These are phyloP conservation scores for Veloboletus limbatus DNA, from an alignment of 1,284 basidiomycete species.

Conservation along the genomic window DNA sequence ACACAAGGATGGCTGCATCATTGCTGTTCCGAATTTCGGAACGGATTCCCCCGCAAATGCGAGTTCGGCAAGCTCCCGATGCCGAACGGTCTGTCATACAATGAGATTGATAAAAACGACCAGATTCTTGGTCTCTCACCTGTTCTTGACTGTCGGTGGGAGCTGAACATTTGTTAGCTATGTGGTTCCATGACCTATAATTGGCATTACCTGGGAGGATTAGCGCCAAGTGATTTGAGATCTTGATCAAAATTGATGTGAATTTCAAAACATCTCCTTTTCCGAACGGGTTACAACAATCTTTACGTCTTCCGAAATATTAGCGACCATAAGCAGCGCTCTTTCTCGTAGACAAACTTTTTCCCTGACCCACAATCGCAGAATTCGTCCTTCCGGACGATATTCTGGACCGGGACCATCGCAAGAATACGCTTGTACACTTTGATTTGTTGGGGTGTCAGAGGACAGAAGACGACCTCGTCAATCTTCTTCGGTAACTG, in stretches of 20 bases:
- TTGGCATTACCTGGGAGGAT: slow-evolving; percentile 64
- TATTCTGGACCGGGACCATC: slow-evolving; percentile 59
- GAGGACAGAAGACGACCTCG: slow-evolving; percentile 85
- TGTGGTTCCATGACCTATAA: background rate
- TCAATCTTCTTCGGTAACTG: slow-evolving; percentile 82
- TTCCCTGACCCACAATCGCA: slow-evolving; percentile 69
- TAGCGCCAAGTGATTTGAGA: slow-evolving; percentile 82
- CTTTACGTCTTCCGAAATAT: slow-evolving; percentile 47
- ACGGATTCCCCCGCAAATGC: slow-evolving; percentile 53
- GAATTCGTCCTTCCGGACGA: slow-evolving; percentile 62
- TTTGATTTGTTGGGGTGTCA: slow-evolving; percentile 62
- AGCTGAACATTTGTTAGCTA: slow-evolving; percentile 36
- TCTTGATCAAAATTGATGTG: slow-evolving; percentile 76
- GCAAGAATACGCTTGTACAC: slow-evolving; percentile 71
- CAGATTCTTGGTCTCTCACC: slow-evolving; percentile 33
- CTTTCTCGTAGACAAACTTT: slow-evolving; percentile 38
- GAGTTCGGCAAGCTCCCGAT: slow-evolving; percentile 55
- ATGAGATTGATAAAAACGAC: slow-evolving; percentile 6
- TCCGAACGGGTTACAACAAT: slow-evolving; percentile 63
- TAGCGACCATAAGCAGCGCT: background rate
- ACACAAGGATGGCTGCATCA: slow-evolving; percentile 63
- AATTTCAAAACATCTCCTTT: slow-evolving; percentile 67
- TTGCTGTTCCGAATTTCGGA: slow-evolving; percentile 61
- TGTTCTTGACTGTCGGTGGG: slow-evolving; percentile 64
- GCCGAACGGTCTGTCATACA: slow-evolving; percentile 46